These are phyloP conservation scores for Pythium plurisporium DNA, from an alignment of 352 stramenopile genomes.

Conservation along the genomic window DNA sequence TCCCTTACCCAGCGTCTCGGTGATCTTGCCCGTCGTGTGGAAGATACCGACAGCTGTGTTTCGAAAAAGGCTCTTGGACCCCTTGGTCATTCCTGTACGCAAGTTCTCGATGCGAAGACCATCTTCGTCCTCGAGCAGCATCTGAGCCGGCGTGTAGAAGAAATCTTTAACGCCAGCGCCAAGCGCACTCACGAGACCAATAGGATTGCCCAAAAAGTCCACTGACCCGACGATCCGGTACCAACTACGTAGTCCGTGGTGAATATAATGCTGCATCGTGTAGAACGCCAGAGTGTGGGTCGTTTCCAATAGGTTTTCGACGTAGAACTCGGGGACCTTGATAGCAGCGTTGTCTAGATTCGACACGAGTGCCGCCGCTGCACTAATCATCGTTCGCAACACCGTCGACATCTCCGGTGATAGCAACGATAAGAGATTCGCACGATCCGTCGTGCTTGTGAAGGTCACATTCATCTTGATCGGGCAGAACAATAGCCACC, in stretches of 20 bases:
- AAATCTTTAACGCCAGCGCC: constrained; percentile 91
- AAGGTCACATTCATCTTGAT: constrained; percentile 88
- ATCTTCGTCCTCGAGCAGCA: constrained; percentile 89
- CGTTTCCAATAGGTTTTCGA: constrained; percentile 85
- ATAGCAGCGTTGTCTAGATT: constrained; percentile 86
- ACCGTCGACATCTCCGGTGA: constrained; percentile 79
- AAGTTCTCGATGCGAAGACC: constrained; percentile 81
- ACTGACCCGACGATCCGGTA: constrained; percentile 89
- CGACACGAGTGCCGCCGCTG: constrained; percentile 71
- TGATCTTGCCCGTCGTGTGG: constrained; percentile 88
- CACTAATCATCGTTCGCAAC: constrained; percentile 76
- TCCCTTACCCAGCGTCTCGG: constrained; percentile 83
- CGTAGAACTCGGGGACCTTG: constrained; percentile 87
- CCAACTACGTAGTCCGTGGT: constrained; percentile 78
- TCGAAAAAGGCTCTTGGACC: constrained; percentile 80
- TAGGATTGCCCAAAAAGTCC: constrained; percentile 88
- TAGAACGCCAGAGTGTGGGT: constrained; percentile 82
- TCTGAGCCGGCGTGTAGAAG: constrained; percentile 93
- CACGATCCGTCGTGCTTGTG: constrained; percentile 76
- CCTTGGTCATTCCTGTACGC: constrained; percentile 85
- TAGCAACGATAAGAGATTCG: constrained; percentile 74
- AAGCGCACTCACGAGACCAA: constrained; percentile 86
- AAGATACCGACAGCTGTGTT: constrained; percentile 88
- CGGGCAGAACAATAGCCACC: constrained; percentile 78
- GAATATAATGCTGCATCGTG: constrained; percentile 84